Base-by-base conservation (phyloP, 148 eudicot genomes). In the Vaccinium corymbosum region DNA sequence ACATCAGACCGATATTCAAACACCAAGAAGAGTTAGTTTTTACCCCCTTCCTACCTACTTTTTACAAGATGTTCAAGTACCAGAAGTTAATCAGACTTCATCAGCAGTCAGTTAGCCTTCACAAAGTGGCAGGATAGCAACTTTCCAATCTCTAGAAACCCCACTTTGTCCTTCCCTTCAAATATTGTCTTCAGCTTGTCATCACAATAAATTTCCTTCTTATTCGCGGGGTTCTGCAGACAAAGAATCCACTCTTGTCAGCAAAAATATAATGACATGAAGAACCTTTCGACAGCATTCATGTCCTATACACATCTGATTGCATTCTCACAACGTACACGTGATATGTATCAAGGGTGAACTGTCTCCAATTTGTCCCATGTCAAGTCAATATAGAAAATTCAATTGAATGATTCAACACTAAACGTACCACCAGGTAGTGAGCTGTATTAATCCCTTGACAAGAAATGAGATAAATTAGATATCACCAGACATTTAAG, bases 111-210 rank as follows among this genome's bases (percentile, higher is more conserved):
- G 73, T 10, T 35, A 17, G 87, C 57, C 74, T 82, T 86, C 73
- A 82, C 84, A 29, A 86, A 86, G 59, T 82, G 87, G n/a, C 15
- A 6, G 8, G 87, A 70, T 11, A 86, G 75, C 85, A 86, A 57
- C 79, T 57, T 82, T 15, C 82, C 85, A 46, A 86, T 82, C 74
- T 86, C 87, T 29, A 78, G 74, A 56, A 86, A 78, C 12, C 87
- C 82, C 19, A 86, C 82, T 71, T 78, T 82, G 11, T 86, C 85
- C 20, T 79, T 86, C 53, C 85, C 87, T 55, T 78, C 82, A 71
- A 86, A 82, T 79, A 86, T 78, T 20, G 87, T 79, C 85, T 86
- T 86, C 85, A 86, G 80, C 87, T 86, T 86, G 56, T 78, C 80
- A 9, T 86, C 87, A 9, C 87, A 86, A 17, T 29, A 3, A 56